Conservation (phyloP, 2,329 filamentous ascomycete species). For the Penicillium vulpinum region DNA sequence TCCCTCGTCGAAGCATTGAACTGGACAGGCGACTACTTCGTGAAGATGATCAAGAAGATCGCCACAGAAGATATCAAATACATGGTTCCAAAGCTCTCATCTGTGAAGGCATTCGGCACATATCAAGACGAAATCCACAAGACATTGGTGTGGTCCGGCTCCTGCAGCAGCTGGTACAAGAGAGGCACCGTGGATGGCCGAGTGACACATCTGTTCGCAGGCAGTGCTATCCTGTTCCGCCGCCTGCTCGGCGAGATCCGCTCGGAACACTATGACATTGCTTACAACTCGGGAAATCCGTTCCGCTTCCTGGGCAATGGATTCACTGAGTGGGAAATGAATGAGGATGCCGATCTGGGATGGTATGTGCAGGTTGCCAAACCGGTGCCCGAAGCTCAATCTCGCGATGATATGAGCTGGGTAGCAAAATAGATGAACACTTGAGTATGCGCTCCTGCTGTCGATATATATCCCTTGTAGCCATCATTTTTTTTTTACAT, state of each 20-base stretch:
- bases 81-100: slow-evolving; percentile 37
- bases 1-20: slow-evolving; percentile 24
- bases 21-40: slow-evolving; percentile 32
- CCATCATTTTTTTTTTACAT: not conserved
- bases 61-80: slow-evolving; percentile 32
- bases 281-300: slow-evolving; percentile 31
- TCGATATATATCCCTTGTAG: not conserved
- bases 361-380: slow-evolving; percentile 1
- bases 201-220: slow-evolving; percentile 50
- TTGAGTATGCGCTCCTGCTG: not conserved
- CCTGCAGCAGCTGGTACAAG: slow-evolving; percentile 58
- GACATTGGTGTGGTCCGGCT: slow-evolving; percentile 27
- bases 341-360: slow-evolving; percentile 19
- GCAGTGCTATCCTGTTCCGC: slow-evolving; percentile 42
- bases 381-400: not conserved
- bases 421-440: not conserved
- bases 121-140: slow-evolving; percentile 53
- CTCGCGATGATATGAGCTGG: not conserved
- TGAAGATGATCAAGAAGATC: slow-evolving; percentile 36
- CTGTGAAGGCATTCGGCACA: slow-evolving; percentile 48
- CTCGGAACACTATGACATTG: slow-evolving; percentile 52
- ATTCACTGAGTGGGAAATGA: slow-evolving; percentile 8
- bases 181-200: slow-evolving; percentile 45
- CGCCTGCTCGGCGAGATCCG: slow-evolving; percentile 33
- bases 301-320: slow-evolving; percentile 12